A percentile compares a stretch with the other conserved stretches of the same genome.
Evolutionary conservation across 2,329 filamentous ascomycete species (phyloP).

Genomic region (Xylaria sp.): DNA sequence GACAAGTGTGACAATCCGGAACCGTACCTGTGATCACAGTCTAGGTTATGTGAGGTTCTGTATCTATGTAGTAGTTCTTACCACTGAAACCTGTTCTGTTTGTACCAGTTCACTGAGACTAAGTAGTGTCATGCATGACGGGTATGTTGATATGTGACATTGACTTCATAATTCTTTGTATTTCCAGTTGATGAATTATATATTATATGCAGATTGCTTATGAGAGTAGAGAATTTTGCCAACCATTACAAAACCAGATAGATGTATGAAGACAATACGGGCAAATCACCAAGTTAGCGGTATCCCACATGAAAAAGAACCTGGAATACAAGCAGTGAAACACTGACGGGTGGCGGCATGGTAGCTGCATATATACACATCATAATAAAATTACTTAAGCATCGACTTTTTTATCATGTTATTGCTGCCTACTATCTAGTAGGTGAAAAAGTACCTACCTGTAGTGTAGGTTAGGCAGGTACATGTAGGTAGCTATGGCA

Average conservation of each 20-base stretch:
- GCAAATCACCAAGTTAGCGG: not conserved
- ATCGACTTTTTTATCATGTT: not conserved
- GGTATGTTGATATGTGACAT: too few species aligned
- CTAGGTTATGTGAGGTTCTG: not conserved
- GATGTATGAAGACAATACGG: not conserved
- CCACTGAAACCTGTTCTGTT: not conserved
- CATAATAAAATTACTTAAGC: not conserved
- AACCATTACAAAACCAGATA: not conserved
- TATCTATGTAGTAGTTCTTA: not conserved
- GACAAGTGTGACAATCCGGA: not conserved
- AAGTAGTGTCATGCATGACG: not conserved
- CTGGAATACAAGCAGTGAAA: not conserved
- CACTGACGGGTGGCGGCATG: too few species aligned
- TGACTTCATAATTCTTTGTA: not conserved
- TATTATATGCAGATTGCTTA: not conserved
- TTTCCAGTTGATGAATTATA: not conserved
- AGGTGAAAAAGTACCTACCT: too few species aligned
- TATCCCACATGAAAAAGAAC: not conserved
- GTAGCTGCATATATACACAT: not conserved
- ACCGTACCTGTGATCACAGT: not conserved
- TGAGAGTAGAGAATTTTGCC: not conserved
- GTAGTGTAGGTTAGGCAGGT: too few species aligned
- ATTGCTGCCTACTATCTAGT: too few species aligned
- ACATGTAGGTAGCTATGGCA: not conserved
- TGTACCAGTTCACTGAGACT: not conserved